Percentiles rank a stretch among this genome's conserved stretches.
These are phyloP conservation scores for Plasmodiophora brassicae DNA, from an alignment of 208 protist genomes.

Conservation along the genomic window DNA sequence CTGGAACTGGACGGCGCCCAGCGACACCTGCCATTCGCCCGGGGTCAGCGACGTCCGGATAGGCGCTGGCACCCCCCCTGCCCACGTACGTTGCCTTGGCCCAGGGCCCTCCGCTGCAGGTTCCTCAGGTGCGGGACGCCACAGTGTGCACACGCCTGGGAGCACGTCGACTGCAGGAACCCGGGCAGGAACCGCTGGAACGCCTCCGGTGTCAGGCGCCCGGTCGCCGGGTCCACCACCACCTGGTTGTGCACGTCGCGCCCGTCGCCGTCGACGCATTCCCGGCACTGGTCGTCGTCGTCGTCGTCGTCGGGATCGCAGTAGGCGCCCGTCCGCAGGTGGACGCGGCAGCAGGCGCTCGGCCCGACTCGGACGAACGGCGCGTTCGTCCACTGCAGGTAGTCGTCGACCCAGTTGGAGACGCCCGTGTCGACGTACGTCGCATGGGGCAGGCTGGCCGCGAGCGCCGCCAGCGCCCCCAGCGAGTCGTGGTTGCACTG, in stretches of 20 bases:
- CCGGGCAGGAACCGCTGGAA: too few relatives aligned
- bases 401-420: constrained; percentile 11
- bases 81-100: too few relatives aligned
- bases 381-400: not conserved
- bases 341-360: not conserved
- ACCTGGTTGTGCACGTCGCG: not conserved
- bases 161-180: not conserved
- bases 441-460: not conserved
- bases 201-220: not conserved
- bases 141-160: not conserved
- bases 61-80: too few relatives aligned
- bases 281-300: not conserved
- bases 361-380: not conserved
- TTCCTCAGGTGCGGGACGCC: not conserved
- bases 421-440: not conserved
- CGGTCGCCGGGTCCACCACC: not conserved
- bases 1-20: too few relatives aligned
- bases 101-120: too few relatives aligned
- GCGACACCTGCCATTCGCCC: too few relatives aligned
- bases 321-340: not conserved
- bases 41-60: too few relatives aligned
- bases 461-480: not conserved
- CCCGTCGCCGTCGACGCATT: not conserved
- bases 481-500: not conserved
- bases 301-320: not conserved